These are phyloP conservation scores for Wallemia hederae DNA, from an alignment of 1,284 basidiomycete genomes.

Conservation along the genomic window DNA sequence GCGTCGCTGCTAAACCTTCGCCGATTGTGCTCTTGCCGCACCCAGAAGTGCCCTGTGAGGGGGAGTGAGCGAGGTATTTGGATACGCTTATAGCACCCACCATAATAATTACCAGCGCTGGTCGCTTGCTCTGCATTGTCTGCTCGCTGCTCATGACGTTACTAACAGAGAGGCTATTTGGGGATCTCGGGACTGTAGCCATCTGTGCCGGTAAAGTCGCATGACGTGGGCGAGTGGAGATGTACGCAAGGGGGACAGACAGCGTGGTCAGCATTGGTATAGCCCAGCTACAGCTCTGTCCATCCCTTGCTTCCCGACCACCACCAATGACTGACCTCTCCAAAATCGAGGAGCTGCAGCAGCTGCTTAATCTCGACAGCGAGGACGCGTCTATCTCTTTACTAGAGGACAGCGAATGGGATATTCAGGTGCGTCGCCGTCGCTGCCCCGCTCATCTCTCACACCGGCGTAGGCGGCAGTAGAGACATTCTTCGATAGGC, in stretches of 20 bases:
- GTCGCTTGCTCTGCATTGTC: neutral
- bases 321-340: too few species aligned
- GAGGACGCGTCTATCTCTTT: neutral
- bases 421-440: neutral
- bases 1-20: slow-evolving; percentile 26
- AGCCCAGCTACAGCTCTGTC: too few species aligned
- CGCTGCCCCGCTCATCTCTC: neutral
- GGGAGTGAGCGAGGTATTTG: neutral
- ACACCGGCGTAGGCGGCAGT: neutral
- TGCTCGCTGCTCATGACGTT: too few species aligned
- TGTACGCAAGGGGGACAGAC: too few species aligned
- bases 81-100: neutral
- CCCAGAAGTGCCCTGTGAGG: slow-evolving; percentile 10
- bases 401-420: neutral
- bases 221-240: too few species aligned
- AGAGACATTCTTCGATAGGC: neutral
- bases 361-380: neutral
- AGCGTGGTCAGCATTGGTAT: too few species aligned
- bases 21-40: slow-evolving; percentile 67
- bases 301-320: too few species aligned
- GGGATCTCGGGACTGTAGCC: too few species aligned
- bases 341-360: neutral
- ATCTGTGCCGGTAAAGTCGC: too few species aligned
- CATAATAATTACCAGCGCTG: neutral
- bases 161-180: too few species aligned